A percentile compares a stretch with the other conserved stretches of the same genome.
Conservation (phyloP, 2,329 filamentous ascomycete genomes). For the Colletotrichum orchidophilum region DNA sequence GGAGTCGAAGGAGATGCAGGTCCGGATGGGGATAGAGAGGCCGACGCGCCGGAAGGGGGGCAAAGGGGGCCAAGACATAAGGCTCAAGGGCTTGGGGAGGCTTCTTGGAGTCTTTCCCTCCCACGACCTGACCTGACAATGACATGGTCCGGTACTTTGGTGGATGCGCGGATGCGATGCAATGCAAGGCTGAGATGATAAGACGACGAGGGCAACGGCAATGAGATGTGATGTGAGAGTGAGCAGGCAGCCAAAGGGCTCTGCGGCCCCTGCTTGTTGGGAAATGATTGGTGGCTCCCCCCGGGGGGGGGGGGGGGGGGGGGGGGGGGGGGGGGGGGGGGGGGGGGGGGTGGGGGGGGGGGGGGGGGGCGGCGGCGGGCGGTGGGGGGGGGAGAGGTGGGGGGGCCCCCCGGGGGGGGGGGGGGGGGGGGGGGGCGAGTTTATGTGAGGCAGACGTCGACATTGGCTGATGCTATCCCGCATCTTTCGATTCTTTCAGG, state of each 20-base stretch:
- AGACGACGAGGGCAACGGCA: constrained; percentile 7
- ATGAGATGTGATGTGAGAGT: background rate
- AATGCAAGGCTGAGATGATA: constrained; percentile 21
- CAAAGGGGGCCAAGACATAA: background rate
- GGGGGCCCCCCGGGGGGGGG: too few species aligned
- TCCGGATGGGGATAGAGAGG: constrained; percentile 22
- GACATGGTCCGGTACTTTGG: background rate
- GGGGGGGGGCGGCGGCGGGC: too few species aligned
- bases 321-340: too few species aligned
- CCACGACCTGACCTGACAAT: background rate
- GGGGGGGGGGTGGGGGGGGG: too few species aligned
- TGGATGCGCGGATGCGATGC: background rate
- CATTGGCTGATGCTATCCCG: background rate
- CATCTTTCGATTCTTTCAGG: background rate
- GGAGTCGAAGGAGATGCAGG: background rate
- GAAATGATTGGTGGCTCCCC: background rate
- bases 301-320: too few species aligned
- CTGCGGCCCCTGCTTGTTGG: background rate
- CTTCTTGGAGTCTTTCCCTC: constrained; percentile 7
- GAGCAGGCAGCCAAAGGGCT: background rate
- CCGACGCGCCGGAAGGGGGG: constrained; percentile 9
- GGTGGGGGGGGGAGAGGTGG: too few species aligned
- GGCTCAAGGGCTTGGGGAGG: background rate
- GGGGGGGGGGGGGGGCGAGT: too few species aligned
- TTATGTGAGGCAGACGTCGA: background rate